These are phyloP conservation scores for Suhomyces yuchorum DNA, from an alignment of 1,139 yeast species.

Conservation along the genomic window DNA sequence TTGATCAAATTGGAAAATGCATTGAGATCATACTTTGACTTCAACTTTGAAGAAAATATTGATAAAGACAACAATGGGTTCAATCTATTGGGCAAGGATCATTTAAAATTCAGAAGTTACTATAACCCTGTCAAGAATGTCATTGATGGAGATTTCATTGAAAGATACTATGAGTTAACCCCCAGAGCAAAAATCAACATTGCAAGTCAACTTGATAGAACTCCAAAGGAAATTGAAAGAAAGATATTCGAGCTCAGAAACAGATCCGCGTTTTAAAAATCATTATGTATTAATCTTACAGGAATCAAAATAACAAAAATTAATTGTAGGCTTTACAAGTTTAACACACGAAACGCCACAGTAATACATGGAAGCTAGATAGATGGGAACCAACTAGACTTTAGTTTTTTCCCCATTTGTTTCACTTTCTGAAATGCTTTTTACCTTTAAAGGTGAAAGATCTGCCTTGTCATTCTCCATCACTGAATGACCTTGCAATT, in stretches of 20 bases:
- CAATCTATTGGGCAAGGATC: conserved; percentile 64
- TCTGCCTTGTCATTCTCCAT: conserved; percentile 18
- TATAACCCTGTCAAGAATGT: conserved; percentile 76
- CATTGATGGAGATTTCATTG: conserved; percentile 88
- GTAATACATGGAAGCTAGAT: not conserved
- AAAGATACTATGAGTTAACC: conserved; percentile 47
- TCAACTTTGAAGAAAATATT: conserved; percentile 31
- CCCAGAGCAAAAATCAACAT: conserved; percentile 46
- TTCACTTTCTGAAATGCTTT: conserved; percentile 8
- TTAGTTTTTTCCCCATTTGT: conserved; percentile 12
- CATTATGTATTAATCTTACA: not conserved
- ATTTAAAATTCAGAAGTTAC: conserved; percentile 68
- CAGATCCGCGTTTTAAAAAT: conserved; percentile 41
- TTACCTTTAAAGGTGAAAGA: conserved; percentile 22
- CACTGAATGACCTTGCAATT: conserved; percentile 13
- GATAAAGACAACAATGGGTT: conserved; percentile 24
- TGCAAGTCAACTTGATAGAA: conserved; percentile 55
- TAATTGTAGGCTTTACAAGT: conserved; percentile 7
- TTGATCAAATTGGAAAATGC: conserved; percentile 56
- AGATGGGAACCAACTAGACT: not conserved
- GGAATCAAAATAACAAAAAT: conserved; percentile 6
- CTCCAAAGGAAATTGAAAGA: conserved; percentile 60
- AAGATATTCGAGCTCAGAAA: conserved; percentile 62
- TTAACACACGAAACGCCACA: not conserved
- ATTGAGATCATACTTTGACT: conserved; percentile 41